Evolutionary conservation across 2,329 filamentous ascomycete genomes (phyloP).

Genomic region (Cryphonectria radicalis): DNA sequence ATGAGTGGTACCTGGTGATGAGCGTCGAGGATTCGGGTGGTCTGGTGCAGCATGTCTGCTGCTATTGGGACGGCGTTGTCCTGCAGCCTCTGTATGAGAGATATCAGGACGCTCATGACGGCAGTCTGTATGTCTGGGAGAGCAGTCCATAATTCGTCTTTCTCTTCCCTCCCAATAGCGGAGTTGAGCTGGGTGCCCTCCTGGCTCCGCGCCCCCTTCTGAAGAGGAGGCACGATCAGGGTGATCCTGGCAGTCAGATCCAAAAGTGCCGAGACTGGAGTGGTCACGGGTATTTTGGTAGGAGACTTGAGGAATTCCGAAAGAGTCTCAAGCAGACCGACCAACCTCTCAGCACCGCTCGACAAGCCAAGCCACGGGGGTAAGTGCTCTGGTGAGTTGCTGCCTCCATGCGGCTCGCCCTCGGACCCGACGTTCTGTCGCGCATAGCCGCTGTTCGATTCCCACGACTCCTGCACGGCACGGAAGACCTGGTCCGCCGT

Average conservation of each 20-base stretch:
- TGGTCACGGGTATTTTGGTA: conserved; percentile 66
- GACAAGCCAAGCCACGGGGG: conserved; percentile 75
- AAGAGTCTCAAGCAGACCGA: conserved; percentile 68
- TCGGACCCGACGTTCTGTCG: conserved; percentile 50
- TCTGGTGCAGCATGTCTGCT: conserved; percentile 70
- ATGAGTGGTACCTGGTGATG: conserved; percentile 57
- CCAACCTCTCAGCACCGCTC: conserved; percentile 71
- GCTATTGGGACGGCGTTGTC: conserved; percentile 62
- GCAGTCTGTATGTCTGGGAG: conserved; percentile 77
- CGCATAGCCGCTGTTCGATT: conserved; percentile 62
- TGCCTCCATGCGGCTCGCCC: conserved; percentile 52
- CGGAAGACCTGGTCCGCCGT: conserved; percentile 80
- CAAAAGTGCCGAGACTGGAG: conserved; percentile 70
- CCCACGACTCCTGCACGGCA: conserved; percentile 80
- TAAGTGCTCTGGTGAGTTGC: conserved; percentile 54
- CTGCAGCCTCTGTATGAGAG: conserved; percentile 62
- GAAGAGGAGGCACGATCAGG: conserved; percentile 61
- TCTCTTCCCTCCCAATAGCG: conserved; percentile 78
- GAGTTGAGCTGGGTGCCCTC: conserved; percentile 67
- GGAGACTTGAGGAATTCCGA: conserved; percentile 64
- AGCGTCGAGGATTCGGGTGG: conserved; percentile 71
- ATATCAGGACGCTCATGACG: conserved; percentile 64
- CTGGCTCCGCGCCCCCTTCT: conserved; percentile 49
- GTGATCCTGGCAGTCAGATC: conserved; percentile 74
- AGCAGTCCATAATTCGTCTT: conserved; percentile 74